These are phyloP conservation scores for Solanum hybrid DNA, from an alignment of 305 asterid genomes.

Conservation along the genomic window DNA sequence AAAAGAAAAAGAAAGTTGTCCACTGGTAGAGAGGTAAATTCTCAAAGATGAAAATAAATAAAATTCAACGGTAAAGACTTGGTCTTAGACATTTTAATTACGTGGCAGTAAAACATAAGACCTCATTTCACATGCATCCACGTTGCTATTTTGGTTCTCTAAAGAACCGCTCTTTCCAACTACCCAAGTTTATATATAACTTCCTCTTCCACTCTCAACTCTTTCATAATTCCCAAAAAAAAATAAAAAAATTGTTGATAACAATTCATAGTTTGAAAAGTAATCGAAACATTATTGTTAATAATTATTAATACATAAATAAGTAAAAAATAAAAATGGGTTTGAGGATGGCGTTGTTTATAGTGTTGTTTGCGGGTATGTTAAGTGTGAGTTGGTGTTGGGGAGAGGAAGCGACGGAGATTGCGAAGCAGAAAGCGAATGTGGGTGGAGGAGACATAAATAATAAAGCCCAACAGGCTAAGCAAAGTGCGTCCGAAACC, in stretches of 20 bases:
- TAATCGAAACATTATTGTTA: background rate
- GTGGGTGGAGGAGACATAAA: background rate
- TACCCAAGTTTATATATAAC: background rate
- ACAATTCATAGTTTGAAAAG: background rate
- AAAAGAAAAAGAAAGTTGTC: background rate
- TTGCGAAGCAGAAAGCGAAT: background rate
- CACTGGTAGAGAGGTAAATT: conserved; percentile 2
- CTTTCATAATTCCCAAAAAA: background rate
- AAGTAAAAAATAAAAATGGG: background rate
- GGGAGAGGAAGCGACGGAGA: background rate
- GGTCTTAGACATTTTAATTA: background rate
- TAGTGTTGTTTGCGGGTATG: background rate
- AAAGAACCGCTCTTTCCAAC: background rate
- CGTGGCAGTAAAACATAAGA: background rate
- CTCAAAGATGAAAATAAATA: background rate
- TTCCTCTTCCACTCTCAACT: background rate
- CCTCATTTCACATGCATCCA: background rate
- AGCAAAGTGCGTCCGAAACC: background rate
- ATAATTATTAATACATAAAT: background rate
- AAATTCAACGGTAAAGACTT: background rate
- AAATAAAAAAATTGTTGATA: background rate
- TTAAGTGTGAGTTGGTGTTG: conserved; percentile 2
- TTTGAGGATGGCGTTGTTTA: conserved; percentile 2
- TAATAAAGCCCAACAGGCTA: background rate
- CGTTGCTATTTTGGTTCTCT: background rate